phyloP scores from a whole-genome alignment of 352 stramenopile species.

The Bremia lactucae region DNA sequence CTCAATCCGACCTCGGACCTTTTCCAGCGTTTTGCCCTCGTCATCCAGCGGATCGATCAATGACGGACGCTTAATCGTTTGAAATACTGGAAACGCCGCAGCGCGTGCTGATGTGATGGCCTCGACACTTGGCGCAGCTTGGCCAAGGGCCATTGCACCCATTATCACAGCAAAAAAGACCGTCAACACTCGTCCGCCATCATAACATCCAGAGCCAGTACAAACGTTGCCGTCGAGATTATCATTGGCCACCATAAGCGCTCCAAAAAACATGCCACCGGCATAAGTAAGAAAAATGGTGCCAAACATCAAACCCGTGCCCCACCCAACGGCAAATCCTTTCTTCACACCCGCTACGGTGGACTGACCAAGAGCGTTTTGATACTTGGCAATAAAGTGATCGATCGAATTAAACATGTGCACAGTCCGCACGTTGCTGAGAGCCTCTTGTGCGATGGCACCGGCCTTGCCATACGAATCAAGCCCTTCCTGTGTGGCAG shows the following conservation, averaged over 20 bases:
- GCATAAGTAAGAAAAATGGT: conserved; percentile 64
- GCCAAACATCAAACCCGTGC: conserved; percentile 58
- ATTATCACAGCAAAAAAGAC: conserved; percentile 69
- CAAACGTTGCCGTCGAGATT: conserved; percentile 34
- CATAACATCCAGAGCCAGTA: conserved; percentile 32
- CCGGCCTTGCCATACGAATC: conserved; percentile 58
- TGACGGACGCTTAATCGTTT: conserved; percentile 47
- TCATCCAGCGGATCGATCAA: conserved; percentile 41
- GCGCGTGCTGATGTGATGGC: conserved; percentile 45
- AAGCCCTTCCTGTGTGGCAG: conserved; percentile 34
- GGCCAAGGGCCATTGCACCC: conserved; percentile 60
- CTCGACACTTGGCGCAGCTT: conserved; percentile 48
- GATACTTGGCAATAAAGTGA: conserved; percentile 53
- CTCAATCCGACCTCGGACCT: conserved; percentile 39
- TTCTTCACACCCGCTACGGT: conserved; percentile 39
- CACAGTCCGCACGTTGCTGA: conserved; percentile 66
- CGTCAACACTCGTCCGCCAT: conserved; percentile 53
- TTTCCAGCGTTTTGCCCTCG: conserved; percentile 23
- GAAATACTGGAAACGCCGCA: conserved; percentile 53
- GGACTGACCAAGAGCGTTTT: conserved; percentile 29
- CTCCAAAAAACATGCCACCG: conserved; percentile 69
- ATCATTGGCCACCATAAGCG: conserved; percentile 52
- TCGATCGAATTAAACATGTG: conserved; percentile 68
- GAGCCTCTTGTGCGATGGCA: conserved; percentile 55
- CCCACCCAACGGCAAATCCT: conserved; percentile 34